Evolutionary conservation across 106 monocot species (phyloP).

Genomic region (Dioscorea dumetorum): DNA sequence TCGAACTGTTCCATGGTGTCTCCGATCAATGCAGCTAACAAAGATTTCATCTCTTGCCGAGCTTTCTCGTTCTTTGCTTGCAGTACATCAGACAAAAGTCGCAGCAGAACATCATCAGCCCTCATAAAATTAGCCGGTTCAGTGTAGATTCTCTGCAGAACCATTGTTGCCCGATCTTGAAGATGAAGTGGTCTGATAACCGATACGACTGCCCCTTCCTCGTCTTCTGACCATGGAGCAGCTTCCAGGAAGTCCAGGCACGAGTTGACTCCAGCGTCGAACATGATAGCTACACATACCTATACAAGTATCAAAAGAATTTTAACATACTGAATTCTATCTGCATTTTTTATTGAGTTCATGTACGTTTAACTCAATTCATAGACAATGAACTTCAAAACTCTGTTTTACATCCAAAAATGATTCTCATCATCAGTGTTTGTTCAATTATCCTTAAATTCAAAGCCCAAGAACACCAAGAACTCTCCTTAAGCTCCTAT

Average conservation of each 20-base stretch:
- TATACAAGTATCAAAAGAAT: slow-evolving; percentile 6
- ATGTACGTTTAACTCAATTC: not conserved
- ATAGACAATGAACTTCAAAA: not conserved
- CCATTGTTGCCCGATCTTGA: slow-evolving; percentile 5
- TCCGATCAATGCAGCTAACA: slow-evolving; percentile 25
- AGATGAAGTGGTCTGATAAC: slow-evolving; percentile 25
- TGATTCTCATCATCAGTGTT: not conserved
- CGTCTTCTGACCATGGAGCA: slow-evolving; percentile 52
- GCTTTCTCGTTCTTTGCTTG: slow-evolving; percentile 60
- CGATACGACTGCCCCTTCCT: slow-evolving; percentile 38
- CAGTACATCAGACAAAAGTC: slow-evolving; percentile 30
- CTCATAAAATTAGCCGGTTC: slow-evolving; percentile 26
- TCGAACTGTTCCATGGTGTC: slow-evolving; percentile 15
- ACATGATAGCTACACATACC: slow-evolving; percentile 51
- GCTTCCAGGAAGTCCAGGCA: slow-evolving; percentile 60
- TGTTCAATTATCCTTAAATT: not conserved
- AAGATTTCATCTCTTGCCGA: slow-evolving; percentile 41
- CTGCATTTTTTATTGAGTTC: not conserved
- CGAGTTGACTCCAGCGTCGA: slow-evolving; percentile 36
- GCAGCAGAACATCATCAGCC: slow-evolving; percentile 20
- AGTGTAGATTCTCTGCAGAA: slow-evolving; percentile 34
- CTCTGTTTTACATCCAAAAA: not conserved
- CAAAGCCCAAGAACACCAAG: not conserved
- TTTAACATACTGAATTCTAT: not conserved
- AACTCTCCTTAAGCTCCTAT: not conserved